A percentile compares a stretch with the other conserved stretches of the same genome.
phyloP scores from a whole-genome alignment of 2,329 filamentous ascomycete genomes.

The Colletotrichum viniferum region DNA sequence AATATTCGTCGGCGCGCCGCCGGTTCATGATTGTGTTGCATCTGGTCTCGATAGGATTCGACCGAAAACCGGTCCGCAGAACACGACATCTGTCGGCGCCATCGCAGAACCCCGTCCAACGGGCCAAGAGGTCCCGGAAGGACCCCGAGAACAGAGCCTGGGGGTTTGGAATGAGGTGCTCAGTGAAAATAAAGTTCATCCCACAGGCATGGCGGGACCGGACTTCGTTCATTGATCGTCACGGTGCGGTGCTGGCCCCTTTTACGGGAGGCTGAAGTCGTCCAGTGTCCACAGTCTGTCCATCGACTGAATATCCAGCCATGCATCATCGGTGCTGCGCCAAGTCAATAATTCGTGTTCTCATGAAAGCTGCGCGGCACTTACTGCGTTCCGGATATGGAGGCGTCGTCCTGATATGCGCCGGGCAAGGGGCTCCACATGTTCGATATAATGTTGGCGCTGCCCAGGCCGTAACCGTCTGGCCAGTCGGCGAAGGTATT shows the following conservation, averaged over 20 bases:
- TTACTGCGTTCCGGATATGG: conserved; percentile 4
- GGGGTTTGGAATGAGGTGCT: neutral
- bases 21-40: neutral
- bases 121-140: neutral
- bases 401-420: neutral
- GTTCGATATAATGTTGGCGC: neutral
- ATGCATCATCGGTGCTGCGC: neutral
- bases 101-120: neutral
- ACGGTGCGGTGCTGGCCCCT: neutral
- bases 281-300: neutral
- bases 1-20: neutral
- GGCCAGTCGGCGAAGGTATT: neutral
- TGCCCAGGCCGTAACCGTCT: neutral
- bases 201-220: neutral
- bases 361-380: neutral
- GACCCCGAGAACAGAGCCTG: neutral
- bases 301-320: conserved; percentile 6
- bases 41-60: neutral
- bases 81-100: neutral
- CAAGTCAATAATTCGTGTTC: neutral
- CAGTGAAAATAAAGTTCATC: neutral
- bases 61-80: neutral
- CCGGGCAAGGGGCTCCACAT: conserved; percentile 2
- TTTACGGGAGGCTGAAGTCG: neutral
- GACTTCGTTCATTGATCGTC: neutral